These are phyloP conservation scores for Pseudocercospora vitis DNA, from an alignment of 2,329 filamentous ascomycete species.

Conservation along the genomic window DNA sequence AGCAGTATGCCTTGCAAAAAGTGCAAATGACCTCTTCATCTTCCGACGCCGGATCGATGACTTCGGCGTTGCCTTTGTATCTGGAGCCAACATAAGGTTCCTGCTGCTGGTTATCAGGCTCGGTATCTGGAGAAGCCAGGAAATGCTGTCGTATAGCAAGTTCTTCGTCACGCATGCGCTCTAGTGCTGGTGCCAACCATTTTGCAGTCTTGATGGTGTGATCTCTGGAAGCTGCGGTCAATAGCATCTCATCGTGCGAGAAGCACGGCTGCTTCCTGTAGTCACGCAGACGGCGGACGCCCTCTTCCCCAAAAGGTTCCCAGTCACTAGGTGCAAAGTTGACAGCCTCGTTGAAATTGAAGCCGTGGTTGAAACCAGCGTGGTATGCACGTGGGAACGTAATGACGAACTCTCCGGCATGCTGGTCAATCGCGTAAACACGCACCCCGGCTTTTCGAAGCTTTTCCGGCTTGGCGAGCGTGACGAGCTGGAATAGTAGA, in stretches of 20 bases:
- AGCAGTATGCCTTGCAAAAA: constrained; percentile 90
- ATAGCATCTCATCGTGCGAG: constrained; percentile 90
- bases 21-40: constrained; percentile 92
- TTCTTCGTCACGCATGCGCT: constrained; percentile 75
- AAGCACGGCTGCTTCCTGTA: constrained; percentile 95
- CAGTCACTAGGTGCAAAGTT: constrained; percentile 95
- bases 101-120: constrained; percentile 46
- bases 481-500: constrained; percentile 95
- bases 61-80: constrained; percentile 57
- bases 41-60: constrained; percentile 66
- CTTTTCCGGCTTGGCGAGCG: constrained; percentile 87
- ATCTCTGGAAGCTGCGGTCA: constrained; percentile 81
- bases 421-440: constrained; percentile 92
- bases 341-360: constrained; percentile 98
- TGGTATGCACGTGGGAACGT: constrained; percentile 98
- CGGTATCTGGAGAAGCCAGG: constrained; percentile 50
- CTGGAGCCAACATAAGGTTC: constrained; percentile 36
- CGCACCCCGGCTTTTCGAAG: constrained; percentile 88
- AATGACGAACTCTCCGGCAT: constrained; percentile 92
- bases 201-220: constrained; percentile 86
- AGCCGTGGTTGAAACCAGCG: constrained; percentile 95
- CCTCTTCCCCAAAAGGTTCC: constrained; percentile 86
- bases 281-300: constrained; percentile 79
- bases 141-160: constrained; percentile 67
- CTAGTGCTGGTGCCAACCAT: constrained; percentile 87